phyloP scores from a whole-genome alignment of 805 yeast genomes.

The Saturnispora hagleri region DNA sequence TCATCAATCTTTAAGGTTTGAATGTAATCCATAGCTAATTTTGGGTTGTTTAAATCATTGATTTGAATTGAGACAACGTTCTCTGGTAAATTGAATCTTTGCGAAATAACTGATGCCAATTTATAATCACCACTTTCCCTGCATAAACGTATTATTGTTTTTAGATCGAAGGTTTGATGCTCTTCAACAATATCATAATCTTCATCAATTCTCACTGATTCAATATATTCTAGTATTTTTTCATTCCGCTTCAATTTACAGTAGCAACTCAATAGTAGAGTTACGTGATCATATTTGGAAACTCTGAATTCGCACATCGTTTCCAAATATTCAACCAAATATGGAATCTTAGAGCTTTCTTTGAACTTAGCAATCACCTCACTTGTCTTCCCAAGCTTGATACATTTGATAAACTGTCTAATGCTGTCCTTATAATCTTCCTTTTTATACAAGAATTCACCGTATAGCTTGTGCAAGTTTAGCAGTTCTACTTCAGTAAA shows the following conservation, averaged over 20 bases:
- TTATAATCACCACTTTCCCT: slow-evolving; percentile 59
- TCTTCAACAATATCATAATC: slow-evolving; percentile 29
- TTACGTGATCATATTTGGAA: slow-evolving; percentile 74
- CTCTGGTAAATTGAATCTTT: slow-evolving; percentile 62
- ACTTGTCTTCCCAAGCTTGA: slow-evolving; percentile 48
- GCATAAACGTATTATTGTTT: slow-evolving; percentile 57
- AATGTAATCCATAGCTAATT: slow-evolving; percentile 54
- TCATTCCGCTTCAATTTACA: slow-evolving; percentile 62
- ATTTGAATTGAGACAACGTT: slow-evolving; percentile 68
- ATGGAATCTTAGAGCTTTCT: slow-evolving; percentile 62
- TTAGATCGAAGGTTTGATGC: slow-evolving; percentile 50
- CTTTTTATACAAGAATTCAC: slow-evolving; percentile 59
- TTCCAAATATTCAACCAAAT: slow-evolving; percentile 55
- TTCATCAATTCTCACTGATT: slow-evolving; percentile 27
- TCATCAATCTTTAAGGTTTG: slow-evolving; percentile 68
- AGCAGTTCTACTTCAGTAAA: slow-evolving; percentile 26
- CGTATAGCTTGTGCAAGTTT: slow-evolving; percentile 49
- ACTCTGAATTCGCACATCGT: slow-evolving; percentile 43
- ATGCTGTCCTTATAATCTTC: slow-evolving; percentile 64
- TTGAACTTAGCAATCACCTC: slow-evolving; percentile 72
- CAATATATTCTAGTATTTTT: slow-evolving; percentile 50
- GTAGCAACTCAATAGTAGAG: slow-evolving; percentile 66
- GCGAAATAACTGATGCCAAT: slow-evolving; percentile 63
- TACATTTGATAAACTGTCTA: slow-evolving; percentile 52
- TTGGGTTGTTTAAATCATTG: slow-evolving; percentile 52